Evolutionary conservation across 2,329 filamentous ascomycete species (phyloP).

Genomic region (Raffaelea ambrosiae): DNA sequence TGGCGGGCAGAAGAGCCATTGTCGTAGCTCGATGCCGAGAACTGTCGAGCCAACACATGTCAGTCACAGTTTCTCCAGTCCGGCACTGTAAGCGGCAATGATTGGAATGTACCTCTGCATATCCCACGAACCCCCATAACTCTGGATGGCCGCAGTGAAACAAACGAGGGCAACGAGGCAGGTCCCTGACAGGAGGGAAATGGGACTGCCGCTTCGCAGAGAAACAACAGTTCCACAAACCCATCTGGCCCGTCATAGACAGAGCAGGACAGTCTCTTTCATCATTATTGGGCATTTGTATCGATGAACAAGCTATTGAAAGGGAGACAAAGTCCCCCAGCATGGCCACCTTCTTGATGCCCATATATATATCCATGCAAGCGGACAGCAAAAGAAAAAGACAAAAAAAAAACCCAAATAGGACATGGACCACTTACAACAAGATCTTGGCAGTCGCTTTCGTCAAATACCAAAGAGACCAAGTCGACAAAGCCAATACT

Average conservation of each 20-base stretch:
- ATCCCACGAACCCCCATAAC: constrained; percentile 40
- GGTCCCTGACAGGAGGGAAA: constrained; percentile 7
- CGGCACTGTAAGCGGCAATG: constrained; percentile 4
- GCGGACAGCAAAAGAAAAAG: constrained; percentile 9
- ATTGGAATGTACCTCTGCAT: constrained; percentile 35
- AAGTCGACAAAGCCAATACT: constrained; percentile 74
- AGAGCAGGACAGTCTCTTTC: constrained; percentile 18
- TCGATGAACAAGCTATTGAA: constrained; percentile 54
- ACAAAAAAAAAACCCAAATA: constrained; percentile 8
- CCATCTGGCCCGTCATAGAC: constrained; percentile 1
- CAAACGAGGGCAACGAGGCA: constrained; percentile 24
- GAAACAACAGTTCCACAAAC: constrained; percentile 2
- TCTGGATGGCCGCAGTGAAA: constrained; percentile 41
- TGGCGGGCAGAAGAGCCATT: constrained; percentile 17
- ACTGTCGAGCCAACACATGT: constrained; percentile 24
- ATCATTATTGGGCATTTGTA: constrained; percentile 59
- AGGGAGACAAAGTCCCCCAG: constrained; percentile 19
- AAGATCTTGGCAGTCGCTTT: constrained; percentile 51
- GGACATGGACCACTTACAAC: constrained; percentile 24
- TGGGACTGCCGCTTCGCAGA: constrained; percentile 9
- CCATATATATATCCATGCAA: constrained; percentile 23
- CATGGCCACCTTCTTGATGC: constrained; percentile 57
- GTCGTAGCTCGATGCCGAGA: constrained; percentile 24
- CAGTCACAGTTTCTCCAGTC: background rate
- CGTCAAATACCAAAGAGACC: constrained; percentile 63